These are phyloP conservation scores for Eucalyptus grandis DNA, from an alignment of 345 rosid genomes.

Conservation along the genomic window DNA sequence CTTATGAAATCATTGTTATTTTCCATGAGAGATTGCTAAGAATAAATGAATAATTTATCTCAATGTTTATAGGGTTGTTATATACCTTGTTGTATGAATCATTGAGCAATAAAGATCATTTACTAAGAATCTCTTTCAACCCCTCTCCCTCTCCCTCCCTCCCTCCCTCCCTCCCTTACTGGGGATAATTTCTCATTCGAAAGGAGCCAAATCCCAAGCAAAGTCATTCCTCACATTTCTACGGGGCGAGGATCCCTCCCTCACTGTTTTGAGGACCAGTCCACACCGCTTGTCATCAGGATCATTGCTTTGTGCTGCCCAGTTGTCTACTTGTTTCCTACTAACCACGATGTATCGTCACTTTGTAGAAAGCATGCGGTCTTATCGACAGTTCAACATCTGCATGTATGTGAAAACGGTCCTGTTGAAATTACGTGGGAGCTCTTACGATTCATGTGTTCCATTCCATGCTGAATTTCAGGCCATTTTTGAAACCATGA, in stretches of 20 bases:
- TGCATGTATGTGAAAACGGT: neutral
- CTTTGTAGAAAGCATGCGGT: neutral
- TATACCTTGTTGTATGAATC: neutral
- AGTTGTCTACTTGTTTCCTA: neutral
- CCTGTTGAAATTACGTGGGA: neutral
- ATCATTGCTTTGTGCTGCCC: neutral
- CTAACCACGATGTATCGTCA: neutral
- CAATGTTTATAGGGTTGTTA: neutral
- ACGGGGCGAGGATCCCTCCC: neutral
- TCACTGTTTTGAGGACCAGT: too few relatives aligned
- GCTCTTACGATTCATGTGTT: neutral
- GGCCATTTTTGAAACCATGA: too few relatives aligned
- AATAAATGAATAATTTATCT: neutral
- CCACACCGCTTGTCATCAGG: neutral
- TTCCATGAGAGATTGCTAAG: neutral
- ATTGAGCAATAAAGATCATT: neutral
- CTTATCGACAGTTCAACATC: neutral
- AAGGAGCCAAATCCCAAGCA: neutral
- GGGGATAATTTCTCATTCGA: neutral
- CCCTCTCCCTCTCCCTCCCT: fast-evolving
- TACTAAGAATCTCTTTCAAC: neutral
- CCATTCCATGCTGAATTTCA: neutral
- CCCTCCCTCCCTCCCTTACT: neutral
- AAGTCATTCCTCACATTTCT: neutral
- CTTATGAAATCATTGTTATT: neutral